A percentile compares a stretch with the other conserved stretches of the same genome.
These are phyloP conservation scores for Neurospora pannonica DNA, from an alignment of 495 filamentous ascomycete species.

Conservation along the genomic window DNA sequence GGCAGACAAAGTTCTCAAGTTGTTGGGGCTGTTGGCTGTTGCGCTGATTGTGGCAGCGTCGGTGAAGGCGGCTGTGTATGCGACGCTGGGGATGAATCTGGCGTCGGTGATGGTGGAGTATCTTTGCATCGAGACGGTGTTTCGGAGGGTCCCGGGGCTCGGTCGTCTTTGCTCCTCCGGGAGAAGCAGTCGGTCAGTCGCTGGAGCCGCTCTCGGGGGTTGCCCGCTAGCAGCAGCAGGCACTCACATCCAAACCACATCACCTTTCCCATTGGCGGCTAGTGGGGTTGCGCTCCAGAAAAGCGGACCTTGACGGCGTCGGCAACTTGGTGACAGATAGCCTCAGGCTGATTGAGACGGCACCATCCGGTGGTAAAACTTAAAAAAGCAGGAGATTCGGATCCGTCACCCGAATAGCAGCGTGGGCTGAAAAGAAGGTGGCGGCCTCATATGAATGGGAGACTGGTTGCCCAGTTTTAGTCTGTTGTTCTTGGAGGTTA, in stretches of 20 bases:
- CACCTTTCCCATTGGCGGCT: neutral
- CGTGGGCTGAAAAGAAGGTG: neutral
- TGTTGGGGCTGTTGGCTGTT: conserved; percentile 51
- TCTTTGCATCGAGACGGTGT: conserved; percentile 43
- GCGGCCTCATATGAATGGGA: neutral
- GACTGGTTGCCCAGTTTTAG: too few species aligned
- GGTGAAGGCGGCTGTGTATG: conserved; percentile 22
- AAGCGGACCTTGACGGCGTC: neutral
- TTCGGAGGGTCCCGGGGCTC: conserved; percentile 1
- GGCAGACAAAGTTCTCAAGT: too few species aligned
- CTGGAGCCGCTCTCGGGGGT: neutral
- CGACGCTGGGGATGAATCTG: conserved; percentile 28
- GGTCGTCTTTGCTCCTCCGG: neutral
- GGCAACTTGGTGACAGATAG: neutral
- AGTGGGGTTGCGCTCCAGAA: neutral
- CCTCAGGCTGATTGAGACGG: neutral
- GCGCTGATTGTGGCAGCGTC: conserved; percentile 33
- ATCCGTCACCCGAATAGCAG: neutral
- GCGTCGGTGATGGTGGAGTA: conserved; percentile 45
- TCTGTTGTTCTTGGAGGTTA: neutral
- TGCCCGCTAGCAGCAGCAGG: too few species aligned
- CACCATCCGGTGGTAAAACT: neutral
- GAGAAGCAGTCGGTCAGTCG: neutral
- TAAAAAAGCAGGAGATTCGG: neutral
- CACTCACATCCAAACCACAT: neutral